Conservation (phyloP, 805 yeast genomes). For the Priceomyces castillae region DNA sequence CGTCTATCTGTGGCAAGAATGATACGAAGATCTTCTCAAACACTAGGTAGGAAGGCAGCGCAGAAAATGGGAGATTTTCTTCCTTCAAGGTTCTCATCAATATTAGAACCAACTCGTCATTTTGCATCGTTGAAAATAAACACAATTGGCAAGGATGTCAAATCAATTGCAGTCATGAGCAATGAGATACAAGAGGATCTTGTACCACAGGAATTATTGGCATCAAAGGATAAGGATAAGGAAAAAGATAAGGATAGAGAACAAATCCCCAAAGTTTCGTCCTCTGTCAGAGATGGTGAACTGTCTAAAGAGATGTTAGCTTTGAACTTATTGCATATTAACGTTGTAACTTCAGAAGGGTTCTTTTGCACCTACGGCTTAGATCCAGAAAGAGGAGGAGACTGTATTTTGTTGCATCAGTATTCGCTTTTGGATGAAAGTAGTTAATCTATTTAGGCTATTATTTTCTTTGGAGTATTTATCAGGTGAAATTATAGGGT, state of each 20-base stretch:
- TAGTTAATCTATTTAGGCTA: too few relatives aligned
- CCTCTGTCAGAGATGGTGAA: conserved; percentile 2
- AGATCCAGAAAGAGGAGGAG: conserved; percentile 90
- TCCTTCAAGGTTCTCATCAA: conserved; percentile 76
- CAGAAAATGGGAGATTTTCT: conserved; percentile 85
- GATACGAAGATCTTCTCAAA: conserved; percentile 75
- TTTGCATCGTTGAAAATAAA: conserved; percentile 80
- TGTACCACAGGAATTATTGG: conserved; percentile 29
- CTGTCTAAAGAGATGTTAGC: conserved; percentile 23
- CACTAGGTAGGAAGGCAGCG: conserved; percentile 75
- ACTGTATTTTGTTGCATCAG: conserved; percentile 76
- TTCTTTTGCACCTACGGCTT: conserved; percentile 75
- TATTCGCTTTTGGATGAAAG: conserved; percentile 47
- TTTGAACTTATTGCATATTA: conserved; percentile 43
- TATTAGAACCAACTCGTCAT: conserved; percentile 86
- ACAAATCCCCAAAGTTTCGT: conserved; percentile 8
- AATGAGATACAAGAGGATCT: conserved; percentile 29
- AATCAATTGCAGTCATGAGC: conserved; percentile 46
- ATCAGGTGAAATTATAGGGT: not conserved
- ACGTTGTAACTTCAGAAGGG: conserved; percentile 81
- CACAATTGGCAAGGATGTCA: conserved; percentile 37
- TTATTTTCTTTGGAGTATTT: not conserved
- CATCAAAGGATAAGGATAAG: conserved; percentile 6
- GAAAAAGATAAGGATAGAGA: conserved; percentile 2
- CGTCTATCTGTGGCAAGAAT: conserved; percentile 72